These are phyloP conservation scores for Sugiyamaella lignohabitans DNA, from an alignment of 805 yeast genomes.

Conservation along the genomic window DNA sequence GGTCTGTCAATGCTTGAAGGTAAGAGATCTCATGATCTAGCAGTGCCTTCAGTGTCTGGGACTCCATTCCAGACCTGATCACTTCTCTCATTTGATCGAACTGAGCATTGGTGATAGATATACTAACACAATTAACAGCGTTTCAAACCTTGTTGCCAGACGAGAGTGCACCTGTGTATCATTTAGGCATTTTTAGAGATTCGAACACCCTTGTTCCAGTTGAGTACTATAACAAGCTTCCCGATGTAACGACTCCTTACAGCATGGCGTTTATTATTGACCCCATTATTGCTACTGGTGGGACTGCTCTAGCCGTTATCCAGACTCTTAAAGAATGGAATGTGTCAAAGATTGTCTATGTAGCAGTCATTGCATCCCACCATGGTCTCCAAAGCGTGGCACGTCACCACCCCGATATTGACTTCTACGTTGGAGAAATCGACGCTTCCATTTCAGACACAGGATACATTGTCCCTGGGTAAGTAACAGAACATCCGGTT, in stretches of 20 bases:
- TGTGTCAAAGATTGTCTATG: slow-evolving; percentile 26
- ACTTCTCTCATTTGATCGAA: no score
- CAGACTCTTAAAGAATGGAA: slow-evolving; percentile 30
- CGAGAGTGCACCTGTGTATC: slow-evolving; percentile 27
- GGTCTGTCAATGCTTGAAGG: slow-evolving; percentile 29
- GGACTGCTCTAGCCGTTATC: slow-evolving; percentile 30
- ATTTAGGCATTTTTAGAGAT: slow-evolving; percentile 31
- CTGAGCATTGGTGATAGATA: not conserved
- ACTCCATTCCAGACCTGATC: no score
- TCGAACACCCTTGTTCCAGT: slow-evolving; percentile 27
- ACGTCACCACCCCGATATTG: slow-evolving; percentile 21
- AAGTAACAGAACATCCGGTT: slow-evolving; percentile 4
- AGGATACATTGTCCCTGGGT: slow-evolving; percentile 31
- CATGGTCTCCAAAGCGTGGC: slow-evolving; percentile 22
- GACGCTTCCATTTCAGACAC: slow-evolving; percentile 22
- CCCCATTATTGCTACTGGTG: slow-evolving; percentile 34
- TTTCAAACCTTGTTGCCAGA: slow-evolving; percentile 26
- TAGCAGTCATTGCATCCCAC: slow-evolving; percentile 23
- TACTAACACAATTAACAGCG: no score
- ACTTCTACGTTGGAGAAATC: slow-evolving; percentile 26
- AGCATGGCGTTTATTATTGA: slow-evolving; percentile 29
- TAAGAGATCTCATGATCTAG: no score
- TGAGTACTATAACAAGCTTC: slow-evolving; percentile 32
- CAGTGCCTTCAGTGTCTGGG: no score
- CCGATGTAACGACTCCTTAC: slow-evolving; percentile 15